Evolutionary conservation across 768 basidiomycete species (phyloP), one percentile per base, ranked within the genome.

Genomic region (Floccularia luteovirens): DNA sequence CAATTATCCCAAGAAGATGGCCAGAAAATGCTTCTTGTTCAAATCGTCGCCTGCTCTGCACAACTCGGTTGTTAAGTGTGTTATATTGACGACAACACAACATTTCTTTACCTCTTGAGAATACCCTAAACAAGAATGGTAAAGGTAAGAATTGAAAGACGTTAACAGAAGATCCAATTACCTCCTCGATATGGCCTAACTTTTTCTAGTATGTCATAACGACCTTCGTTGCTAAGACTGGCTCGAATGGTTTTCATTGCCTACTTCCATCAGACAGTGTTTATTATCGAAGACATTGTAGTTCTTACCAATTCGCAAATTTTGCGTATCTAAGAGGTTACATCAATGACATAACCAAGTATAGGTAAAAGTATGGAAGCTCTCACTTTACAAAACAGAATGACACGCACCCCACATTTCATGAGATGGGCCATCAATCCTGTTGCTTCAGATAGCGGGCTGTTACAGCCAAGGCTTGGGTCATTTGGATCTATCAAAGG

Each of bases 11-110:
- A 0, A 94, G 73, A 7, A 93, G 66, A 45, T 76, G 70, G 2
- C 90, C 89, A 1, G 80, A 77, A 53, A 94, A 94, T 3, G 91
- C 90, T 51, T 92, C 85, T 32, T 75, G 67, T 57, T 94, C 90
- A 36, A 93, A 92, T 44, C 64, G 70, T 19, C 90, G 77, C 20
- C 90, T 79, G 51, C 91, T 90, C 81, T 88, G n/a, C n/a, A n/a
- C n/a, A 24, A 4, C n/a, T 24, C 13, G 17, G 19, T 17, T 2
- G 21, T 17, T 40, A 11, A 35, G 17, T 16, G 11, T 5, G 7
- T 19, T 3, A 32, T 3, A 21, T 16, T 13, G 24, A 22, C 25
- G 13, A 24, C 8, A 41, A 14, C 12, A 34, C 28, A 6, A 27
- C 16, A 14, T 31, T 52, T 28, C 27, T 14, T 27, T 36, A 84